Evolutionary conservation across 106 monocot species (phyloP), one percentile per base, ranked within the genome.

Genomic region (Acorus calamus): DNA sequence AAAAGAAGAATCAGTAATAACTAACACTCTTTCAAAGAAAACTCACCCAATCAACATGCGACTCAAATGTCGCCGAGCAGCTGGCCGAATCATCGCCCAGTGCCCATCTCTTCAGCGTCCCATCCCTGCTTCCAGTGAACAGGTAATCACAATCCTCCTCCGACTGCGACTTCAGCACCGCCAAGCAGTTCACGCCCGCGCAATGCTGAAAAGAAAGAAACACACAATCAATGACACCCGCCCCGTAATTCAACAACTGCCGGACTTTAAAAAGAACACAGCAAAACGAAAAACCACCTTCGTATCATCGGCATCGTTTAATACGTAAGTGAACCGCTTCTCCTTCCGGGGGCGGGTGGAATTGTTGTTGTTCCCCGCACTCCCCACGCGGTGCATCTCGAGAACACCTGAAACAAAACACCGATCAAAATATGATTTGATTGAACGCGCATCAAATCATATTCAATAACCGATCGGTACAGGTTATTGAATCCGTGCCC

Each of bases 81-180:
- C 58, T 88, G 12, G 91, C 84, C 28, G 68, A 80, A 58, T 79
- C 71, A 66, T 98, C 77, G 48, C 49, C 67, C 50, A 91, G 59
- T 13, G 70, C 66, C 96, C 96, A 98, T 59, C 91, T 88, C 73
- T 85, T 98, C 56, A 98, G 52, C 9, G 91, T 98, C 63, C 91
- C 96, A 69, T 98, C 96, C 77, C 96, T 81, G 60, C 96, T 98
- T 67, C 96, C 96, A 69, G 85, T 98, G 56, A 98, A 98, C 53
- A 98, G 82, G 79, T 83, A 91, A 70, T 87, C 80, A 66, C 73
- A 78, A 50, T 47, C 51, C 66, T 81, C 74, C 55, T 74, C 49
- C 60, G 66, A 48, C 7, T 78, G 49, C 60, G 76, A 67, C 52
- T 88, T 85, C 56, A 85, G 75, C 67, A 87, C 65, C 64, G 85